These are phyloP conservation scores for Saccharomycopsis vini DNA, from an alignment of 805 yeast species.

Conservation along the genomic window DNA sequence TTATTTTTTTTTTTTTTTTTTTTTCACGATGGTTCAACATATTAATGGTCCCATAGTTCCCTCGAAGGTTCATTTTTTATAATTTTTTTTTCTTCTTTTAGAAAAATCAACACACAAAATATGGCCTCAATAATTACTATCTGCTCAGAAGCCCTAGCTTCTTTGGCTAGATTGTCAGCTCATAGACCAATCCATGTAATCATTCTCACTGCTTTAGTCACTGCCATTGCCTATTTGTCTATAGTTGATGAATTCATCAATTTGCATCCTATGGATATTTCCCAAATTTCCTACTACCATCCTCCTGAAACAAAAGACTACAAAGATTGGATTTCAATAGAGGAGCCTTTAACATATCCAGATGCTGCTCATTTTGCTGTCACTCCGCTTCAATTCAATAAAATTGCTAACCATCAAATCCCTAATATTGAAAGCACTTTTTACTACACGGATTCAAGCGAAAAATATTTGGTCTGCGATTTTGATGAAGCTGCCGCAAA, in stretches of 20 bases:
- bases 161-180: conserved; percentile 48
- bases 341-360: conserved; percentile 32
- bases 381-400: conserved; percentile 50
- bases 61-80: too few species aligned
- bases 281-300: conserved; percentile 29
- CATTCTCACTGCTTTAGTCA: conserved; percentile 58
- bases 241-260: conserved; percentile 57
- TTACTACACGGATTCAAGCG: conserved; percentile 33
- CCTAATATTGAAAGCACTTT: conserved; percentile 36
- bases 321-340: conserved; percentile 41
- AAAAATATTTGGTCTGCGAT: conserved; percentile 34
- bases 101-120: too few species aligned
- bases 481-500: conserved; percentile 22
- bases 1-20: too few species aligned
- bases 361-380: conserved; percentile 40
- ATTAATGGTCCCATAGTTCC: too few species aligned
- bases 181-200: conserved; percentile 82
- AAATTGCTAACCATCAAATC: conserved; percentile 31
- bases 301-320: conserved; percentile 28
- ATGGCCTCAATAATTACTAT: not conserved
- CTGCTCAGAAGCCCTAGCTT: conserved; percentile 33
- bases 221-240: conserved; percentile 73
- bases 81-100: too few species aligned
- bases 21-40: too few species aligned
- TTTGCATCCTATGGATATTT: conserved; percentile 19